Evolutionary conservation across 1,139 yeast genomes (phyloP).

Genomic region (Suhomyces bribrorum): DNA sequence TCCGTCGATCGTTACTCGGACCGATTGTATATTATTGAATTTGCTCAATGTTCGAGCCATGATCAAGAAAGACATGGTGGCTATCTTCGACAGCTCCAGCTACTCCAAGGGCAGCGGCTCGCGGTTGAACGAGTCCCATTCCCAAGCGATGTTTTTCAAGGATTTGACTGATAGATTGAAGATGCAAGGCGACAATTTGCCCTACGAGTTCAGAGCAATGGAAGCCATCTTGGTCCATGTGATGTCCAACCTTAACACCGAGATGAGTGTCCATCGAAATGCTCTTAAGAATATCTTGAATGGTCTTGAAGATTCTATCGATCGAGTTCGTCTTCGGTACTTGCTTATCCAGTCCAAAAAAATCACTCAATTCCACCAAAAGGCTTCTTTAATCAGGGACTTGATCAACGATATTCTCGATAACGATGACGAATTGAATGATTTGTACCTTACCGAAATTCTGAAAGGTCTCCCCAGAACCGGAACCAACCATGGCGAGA

Average conservation of each 20-base stretch:
- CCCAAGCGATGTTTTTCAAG: conserved; percentile 37
- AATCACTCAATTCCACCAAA: conserved; percentile 46
- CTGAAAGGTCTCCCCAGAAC: conserved; percentile 24
- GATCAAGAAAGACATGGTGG: conserved; percentile 42
- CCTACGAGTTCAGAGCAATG: conserved; percentile 47
- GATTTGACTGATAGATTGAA: conserved; percentile 34
- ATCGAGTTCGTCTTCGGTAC: conserved; percentile 40
- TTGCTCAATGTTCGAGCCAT: conserved; percentile 45
- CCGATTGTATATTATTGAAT: conserved; percentile 40
- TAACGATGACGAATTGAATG: conserved; percentile 44
- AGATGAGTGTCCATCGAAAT: conserved; percentile 46
- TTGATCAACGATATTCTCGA: conserved; percentile 42
- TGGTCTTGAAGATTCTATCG: conserved; percentile 44
- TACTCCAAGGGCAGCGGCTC: conserved; percentile 24
- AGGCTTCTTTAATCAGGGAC: conserved; percentile 42
- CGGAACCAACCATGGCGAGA: conserved; percentile 44
- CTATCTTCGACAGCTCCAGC: conserved; percentile 36
- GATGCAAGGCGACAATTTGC: conserved; percentile 27
- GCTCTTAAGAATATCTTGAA: conserved; percentile 38
- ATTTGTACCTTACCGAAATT: conserved; percentile 38
- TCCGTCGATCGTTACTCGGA: conserved; percentile 42
- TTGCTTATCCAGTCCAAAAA: conserved; percentile 46
- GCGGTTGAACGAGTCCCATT: conserved; percentile 36
- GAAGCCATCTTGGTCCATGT: conserved; percentile 46
- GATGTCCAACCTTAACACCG: conserved; percentile 40